Conservation (phyloP, 78 protist genomes). For the Monocercomonoides exilis region DNA sequence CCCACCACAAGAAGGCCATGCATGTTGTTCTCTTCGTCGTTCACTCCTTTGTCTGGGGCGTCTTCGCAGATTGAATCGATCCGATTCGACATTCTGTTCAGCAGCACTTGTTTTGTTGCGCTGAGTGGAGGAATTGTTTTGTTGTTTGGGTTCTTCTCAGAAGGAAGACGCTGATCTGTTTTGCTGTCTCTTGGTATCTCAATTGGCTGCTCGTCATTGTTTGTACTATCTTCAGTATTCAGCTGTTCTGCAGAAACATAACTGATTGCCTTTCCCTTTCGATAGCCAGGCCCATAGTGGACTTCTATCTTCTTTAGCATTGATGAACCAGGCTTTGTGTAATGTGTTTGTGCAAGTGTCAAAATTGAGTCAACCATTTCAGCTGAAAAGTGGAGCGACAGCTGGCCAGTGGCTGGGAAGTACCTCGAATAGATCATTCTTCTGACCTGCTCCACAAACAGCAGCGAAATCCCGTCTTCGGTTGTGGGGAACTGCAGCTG, state of each 20-base stretch:
- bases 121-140: too few species aligned
- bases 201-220: too few species aligned
- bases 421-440: not conserved
- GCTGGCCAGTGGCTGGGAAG: not conserved
- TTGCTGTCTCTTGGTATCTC: too few species aligned
- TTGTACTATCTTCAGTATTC: too few species aligned
- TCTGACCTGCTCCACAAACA: not conserved
- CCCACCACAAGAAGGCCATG: not conserved
- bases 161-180: too few species aligned
- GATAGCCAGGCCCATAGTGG: not conserved
- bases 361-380: not conserved
- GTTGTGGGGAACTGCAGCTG: not conserved
- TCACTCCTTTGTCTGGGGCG: not conserved
- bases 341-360: not conserved
- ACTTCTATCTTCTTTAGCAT: not conserved
- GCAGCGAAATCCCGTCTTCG: not conserved
- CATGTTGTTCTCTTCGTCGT: not conserved
- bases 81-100: too few species aligned
- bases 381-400: not conserved
- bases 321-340: not conserved
- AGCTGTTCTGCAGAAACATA: too few species aligned
- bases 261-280: not conserved
- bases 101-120: too few species aligned
- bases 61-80: not conserved
- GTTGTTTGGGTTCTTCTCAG: too few species aligned